Evolutionary conservation across 2,329 filamentous ascomycete species (phyloP).

Genomic region (Neocucurbitaria cava): DNA sequence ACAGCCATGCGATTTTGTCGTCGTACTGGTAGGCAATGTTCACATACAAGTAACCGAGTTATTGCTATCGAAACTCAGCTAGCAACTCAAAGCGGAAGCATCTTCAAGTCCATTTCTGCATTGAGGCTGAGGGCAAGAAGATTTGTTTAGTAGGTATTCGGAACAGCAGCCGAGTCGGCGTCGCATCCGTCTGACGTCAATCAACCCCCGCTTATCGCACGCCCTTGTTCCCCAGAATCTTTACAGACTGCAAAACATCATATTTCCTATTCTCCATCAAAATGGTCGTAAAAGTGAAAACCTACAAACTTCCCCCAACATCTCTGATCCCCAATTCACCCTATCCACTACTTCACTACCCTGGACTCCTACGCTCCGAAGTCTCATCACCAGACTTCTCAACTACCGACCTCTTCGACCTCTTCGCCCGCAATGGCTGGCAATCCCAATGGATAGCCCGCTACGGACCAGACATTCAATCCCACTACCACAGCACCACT

Average conservation of each 20-base stretch:
- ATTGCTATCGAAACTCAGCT: too few relatives aligned
- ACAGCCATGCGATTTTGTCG: too few relatives aligned
- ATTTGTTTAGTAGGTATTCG: neutral
- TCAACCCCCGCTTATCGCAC: constrained; percentile 1
- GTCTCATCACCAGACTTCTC: constrained; percentile 31
- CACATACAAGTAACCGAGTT: too few relatives aligned
- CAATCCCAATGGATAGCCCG: constrained; percentile 63
- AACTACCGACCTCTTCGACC: constrained; percentile 49
- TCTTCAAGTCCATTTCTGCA: neutral
- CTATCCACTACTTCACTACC: constrained; percentile 62
- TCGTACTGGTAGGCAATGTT: too few relatives aligned
- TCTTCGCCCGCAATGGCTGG: constrained; percentile 60
- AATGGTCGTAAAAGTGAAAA: constrained; percentile 22
- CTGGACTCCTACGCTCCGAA: constrained; percentile 47
- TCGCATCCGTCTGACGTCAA: constrained; percentile 11
- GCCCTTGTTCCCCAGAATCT: constrained; percentile 2
- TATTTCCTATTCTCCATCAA: neutral
- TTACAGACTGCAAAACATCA: neutral
- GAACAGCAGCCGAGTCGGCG: neutral
- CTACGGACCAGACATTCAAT: constrained; percentile 61
- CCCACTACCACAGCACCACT: constrained; percentile 64
- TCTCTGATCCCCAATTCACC: constrained; percentile 51
- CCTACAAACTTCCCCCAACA: constrained; percentile 33
- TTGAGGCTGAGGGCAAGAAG: too few relatives aligned
- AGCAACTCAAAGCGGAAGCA: too few relatives aligned